These are phyloP conservation scores for Carex parvula DNA, from an alignment of 176 grass and related monocot genomes.

Conservation along the genomic window DNA sequence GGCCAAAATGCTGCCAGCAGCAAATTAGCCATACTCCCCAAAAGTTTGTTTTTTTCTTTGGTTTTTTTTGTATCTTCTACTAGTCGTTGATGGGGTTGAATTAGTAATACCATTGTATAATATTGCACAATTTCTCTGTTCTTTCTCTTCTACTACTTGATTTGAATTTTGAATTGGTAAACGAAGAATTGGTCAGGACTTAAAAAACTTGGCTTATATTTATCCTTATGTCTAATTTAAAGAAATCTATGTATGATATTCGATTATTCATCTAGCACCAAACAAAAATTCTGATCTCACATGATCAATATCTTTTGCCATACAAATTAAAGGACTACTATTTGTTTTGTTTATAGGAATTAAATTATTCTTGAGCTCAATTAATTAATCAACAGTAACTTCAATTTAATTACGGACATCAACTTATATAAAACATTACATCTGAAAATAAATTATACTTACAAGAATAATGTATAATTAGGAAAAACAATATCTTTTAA, in stretches of 20 bases:
- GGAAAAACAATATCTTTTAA: not conserved
- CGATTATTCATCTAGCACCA: not conserved
- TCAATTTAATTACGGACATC: not conserved
- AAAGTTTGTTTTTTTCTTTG: not conserved
- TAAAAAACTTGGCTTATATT: not conserved
- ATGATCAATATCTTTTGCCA: not conserved
- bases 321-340: not conserved
- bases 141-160: not conserved
- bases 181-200: not conserved
- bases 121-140: not conserved
- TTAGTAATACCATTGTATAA: not conserved
- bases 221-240: not conserved
- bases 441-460: not conserved
- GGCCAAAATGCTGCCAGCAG: no score
- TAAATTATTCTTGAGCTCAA: not conserved
- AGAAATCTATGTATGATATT: not conserved
- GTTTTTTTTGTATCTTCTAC: not conserved
- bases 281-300: not conserved
- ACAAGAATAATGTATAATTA: constrained; percentile 6
- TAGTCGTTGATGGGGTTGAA: not conserved
- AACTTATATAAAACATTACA: not conserved
- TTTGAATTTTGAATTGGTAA: not conserved
- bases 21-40: no score
- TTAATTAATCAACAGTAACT: not conserved
- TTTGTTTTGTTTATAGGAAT: not conserved